Evolutionary conservation across 1,139 yeast species (phyloP).

Genomic region (Saccharomyces hybrid): DNA sequence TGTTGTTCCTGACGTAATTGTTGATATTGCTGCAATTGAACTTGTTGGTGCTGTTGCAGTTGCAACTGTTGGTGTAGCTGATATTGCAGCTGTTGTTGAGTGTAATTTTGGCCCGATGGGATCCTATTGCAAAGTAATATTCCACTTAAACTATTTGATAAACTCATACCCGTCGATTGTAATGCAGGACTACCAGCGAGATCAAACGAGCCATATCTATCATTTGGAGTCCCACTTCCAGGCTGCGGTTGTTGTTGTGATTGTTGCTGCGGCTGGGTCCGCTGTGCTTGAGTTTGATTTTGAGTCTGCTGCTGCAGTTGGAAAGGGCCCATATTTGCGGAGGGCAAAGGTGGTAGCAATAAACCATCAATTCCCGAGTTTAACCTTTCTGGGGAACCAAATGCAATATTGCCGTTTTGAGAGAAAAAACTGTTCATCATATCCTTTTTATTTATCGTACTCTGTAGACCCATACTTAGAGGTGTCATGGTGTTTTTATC

Average conservation of each 20-base stretch:
- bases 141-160: conserved; percentile 24
- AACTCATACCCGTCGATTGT: conserved; percentile 22
- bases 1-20: conserved; percentile 21
- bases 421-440: conserved; percentile 1
- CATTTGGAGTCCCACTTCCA: conserved; percentile 9
- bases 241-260: conserved; percentile 8
- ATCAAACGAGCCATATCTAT: conserved; percentile 24
- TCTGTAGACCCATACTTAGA: neutral
- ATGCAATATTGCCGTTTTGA: neutral
- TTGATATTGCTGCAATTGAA: conserved; percentile 16
- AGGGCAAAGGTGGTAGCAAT: conserved; percentile 13
- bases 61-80: conserved; percentile 18
- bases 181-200: conserved; percentile 22
- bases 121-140: conserved; percentile 21
- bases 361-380: conserved; percentile 11
- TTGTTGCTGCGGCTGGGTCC: conserved; percentile 4
- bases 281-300: neutral
- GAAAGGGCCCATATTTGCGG: conserved; percentile 1
- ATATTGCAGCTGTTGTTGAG: conserved; percentile 15
- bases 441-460: neutral
- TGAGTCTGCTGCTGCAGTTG: conserved; percentile 7
- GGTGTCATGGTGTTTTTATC: neutral
- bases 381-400: conserved; percentile 6
- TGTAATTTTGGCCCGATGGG: conserved; percentile 13
- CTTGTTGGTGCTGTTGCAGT: conserved; percentile 16